Evolutionary conservation across 2,329 filamentous ascomycete species (phyloP), one percentile per base, ranked within the genome.

Genomic region (Ilyonectria mors-panacis): DNA sequence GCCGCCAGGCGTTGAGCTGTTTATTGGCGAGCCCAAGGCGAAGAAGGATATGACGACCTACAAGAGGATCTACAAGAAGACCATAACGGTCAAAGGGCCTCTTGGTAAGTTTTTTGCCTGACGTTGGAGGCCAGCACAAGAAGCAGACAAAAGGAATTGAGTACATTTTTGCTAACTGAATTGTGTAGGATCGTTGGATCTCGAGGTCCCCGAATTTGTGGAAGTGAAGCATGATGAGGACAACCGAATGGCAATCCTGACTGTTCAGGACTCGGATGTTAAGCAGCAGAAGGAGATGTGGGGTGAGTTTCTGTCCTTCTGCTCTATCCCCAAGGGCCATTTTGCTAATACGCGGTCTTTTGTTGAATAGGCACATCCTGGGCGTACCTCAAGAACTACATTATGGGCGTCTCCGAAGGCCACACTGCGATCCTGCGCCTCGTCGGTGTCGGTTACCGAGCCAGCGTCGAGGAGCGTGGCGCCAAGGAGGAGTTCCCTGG

Each of bases 361-460:
- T 59, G 30, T 50, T 7, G 28, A 15, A 56, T 70, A 97, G 95
- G 95, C 70, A 98, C 95, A 6, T 93, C 91, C 50, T 95, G 96
- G 84, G 91, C 94, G 37, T 95, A 97, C 78, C 87, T 99, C 61
- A 92, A 93, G 76, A 97, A 96, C 80, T 91, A 97, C 85, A 93
- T 99, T 68, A 90, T 94, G 70, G 96, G 96, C 66, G 96, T 99
- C 23, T 97, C 94, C 42, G 96, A 99, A 87, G 96, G 96, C 39
- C 96, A 99, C 83, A 95, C 94, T 19, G 94, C 95, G 37, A 94
- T 99, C 75, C 86, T 99, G 59, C 92, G 95, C 71, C 88, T 99
- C 59, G 94, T 98, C 30, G 96, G 96, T 78, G 96, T 99, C 66
- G 96, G 96, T 67, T 99, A 98, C 87, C 89, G 95, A 81, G 96